Evolutionary conservation across 2,329 filamentous ascomycete genomes (phyloP), one percentile per base, ranked within the genome.

Genomic region (Penicillium oxalicum): DNA sequence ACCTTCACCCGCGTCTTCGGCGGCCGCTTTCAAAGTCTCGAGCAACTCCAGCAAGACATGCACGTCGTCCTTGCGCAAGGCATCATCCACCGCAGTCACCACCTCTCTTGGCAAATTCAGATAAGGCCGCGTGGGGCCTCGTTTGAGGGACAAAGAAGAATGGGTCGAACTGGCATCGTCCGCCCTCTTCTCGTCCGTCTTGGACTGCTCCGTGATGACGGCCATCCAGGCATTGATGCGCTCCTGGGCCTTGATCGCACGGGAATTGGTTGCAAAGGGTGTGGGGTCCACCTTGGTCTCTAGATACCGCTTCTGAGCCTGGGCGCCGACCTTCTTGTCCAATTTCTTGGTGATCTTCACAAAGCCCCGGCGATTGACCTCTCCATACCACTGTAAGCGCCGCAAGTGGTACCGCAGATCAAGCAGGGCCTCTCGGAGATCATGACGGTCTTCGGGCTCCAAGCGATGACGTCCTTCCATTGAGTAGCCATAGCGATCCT

Each of bases 281-380:
- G 84, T 85, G 2, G 88, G 84, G 58, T 95, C 88, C 49, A 98
- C 91, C 72, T 94, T 95, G 40, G 89, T 89, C 36, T 87, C 83
- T 51, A 98, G 78, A 64, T 97, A 98, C 49, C 84, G 82, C 65
- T 88, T 84, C 73, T 96, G 91, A 0, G 88, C 85, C 44, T 84
- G 80, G 3, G 83, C 81, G 40, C 81, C 79, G 2, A 96, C 81
- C 73, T 95, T 96, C 74, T 98, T 98, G 72, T 98, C 93, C 40
- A 96, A 76, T 72, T 98, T 98, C 76, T 98, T 98, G 44, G 93
- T 95, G 69, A 98, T 98, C 74, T 98, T 98, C 68, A 94, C 82
- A 63, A 98, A 98, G 2, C 93, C 93, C 55, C 88, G 80, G 45
- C 91, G 82, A 69, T 98, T 98, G 62, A 97, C 91, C 71, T 97